These are phyloP conservation scores for Suhomyces maxii DNA, from an alignment of 1,139 yeast species.

Conservation along the genomic window DNA sequence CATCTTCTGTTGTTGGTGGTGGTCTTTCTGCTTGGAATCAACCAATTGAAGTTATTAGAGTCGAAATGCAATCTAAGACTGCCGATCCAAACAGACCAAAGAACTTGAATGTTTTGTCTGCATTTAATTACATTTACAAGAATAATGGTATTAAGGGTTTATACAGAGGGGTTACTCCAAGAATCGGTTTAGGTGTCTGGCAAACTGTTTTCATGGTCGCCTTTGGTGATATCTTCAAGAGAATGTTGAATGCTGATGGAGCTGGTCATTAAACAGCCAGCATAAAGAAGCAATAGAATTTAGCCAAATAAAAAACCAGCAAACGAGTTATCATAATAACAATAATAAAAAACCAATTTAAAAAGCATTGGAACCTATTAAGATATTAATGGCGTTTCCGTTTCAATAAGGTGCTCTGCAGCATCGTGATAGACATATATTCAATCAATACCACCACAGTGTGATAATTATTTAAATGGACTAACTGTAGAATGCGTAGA, in stretches of 20 bases:
- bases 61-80: conserved; percentile 96
- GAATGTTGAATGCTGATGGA: conserved; percentile 45
- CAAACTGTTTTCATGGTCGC: conserved; percentile 99
- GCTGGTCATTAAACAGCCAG: conserved; percentile 24
- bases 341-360: no score
- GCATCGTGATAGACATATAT: no score
- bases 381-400: no score
- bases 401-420: no score
- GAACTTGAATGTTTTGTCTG: conserved; percentile 76
- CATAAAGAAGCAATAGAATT: neutral
- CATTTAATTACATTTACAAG: conserved; percentile 78
- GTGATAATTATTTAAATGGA: no score
- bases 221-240: conserved; percentile 81
- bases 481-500: no score
- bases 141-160: conserved; percentile 87
- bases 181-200: conserved; percentile 96
- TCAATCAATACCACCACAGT: no score
- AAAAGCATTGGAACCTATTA: no score
- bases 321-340: no score
- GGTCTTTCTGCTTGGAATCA: conserved; percentile 98
- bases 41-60: conserved; percentile 96
- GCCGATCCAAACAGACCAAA: conserved; percentile 93
- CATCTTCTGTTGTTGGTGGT: conserved; percentile 92
- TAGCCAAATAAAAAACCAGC: no score
- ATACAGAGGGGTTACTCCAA: conserved; percentile 95